Base-by-base conservation (phyloP, 2,329 filamentous ascomycete genomes). In the Fusarium odoratissimum region DNA sequence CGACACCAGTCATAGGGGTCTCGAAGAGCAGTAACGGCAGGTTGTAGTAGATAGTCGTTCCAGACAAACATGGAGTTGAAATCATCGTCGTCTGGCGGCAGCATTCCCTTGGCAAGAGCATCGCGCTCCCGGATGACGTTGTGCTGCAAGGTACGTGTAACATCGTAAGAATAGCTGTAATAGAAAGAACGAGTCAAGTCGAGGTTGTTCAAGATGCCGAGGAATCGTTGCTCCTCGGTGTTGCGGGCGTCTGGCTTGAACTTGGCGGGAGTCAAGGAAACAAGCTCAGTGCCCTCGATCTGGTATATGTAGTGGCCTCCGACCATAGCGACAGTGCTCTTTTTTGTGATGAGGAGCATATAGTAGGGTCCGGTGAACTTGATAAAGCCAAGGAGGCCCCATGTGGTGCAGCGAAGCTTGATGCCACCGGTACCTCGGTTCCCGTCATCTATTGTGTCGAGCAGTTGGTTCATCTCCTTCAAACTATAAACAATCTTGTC, bases 21-120 rank as follows among this genome's bases (percentile, higher is more conserved):
- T 71, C 92, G 92, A 42, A 99, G 84, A 10, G 88, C 88, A 23
- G 85, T 83, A 17, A 89, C 85, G 1, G 92, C 94, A 1, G 96
- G 95, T 67, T 92, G 87, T 23, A 99, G 87, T 8, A 99, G 87
- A 81, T 98, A 93, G 75, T 93, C 90, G 76, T 99, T 99, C 96
- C 96, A 99, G 6, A 98, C 93, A 79, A 99, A 99, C 96, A 99
- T 99, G 42, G 92, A 90, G 77, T 98, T 97, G 79, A 92, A 92
- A 75, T 95, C 90, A 37, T 89, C 87, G 33, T 88, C 85, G 44
- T 86, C 85, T 11, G 88, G 86, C 33, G 89, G 87, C 4, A 89
- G 84, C 17, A 87, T 82, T 2, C 93, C 93, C 67, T 91, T 86
- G 35, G 90, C 87, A 55, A 97, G 83, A 6, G 91, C 90, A 54